These are phyloP conservation scores for Exophiala calicioides DNA, from an alignment of 2,329 filamentous ascomycete species.

Conservation along the genomic window DNA sequence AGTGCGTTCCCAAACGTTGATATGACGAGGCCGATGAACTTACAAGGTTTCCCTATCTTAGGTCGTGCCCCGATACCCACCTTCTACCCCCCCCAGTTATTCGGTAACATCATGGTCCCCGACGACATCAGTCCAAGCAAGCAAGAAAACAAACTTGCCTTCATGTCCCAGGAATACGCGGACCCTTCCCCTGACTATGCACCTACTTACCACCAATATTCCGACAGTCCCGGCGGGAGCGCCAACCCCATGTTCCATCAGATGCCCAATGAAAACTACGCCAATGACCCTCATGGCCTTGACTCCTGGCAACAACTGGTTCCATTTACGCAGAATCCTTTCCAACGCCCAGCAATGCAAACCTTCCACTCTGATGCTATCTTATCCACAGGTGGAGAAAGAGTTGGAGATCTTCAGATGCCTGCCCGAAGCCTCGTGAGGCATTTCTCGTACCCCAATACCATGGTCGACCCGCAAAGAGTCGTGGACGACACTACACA, in stretches of 20 bases:
- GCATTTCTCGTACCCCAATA: slow-evolving; percentile 9
- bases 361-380: slow-evolving; percentile 12
- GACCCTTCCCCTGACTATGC: background rate
- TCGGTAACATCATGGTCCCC: slow-evolving; percentile 20
- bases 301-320: background rate
- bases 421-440: background rate
- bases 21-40: slow-evolving; percentile 10
- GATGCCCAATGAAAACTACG: background rate
- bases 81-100: slow-evolving; percentile 2
- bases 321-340: slow-evolving; percentile 1
- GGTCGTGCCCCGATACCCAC: slow-evolving; percentile 10
- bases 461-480: background rate
- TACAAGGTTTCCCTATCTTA: slow-evolving; percentile 15
- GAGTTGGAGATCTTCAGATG: background rate
- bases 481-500: background rate
- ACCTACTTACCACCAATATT: slow-evolving; percentile 4
- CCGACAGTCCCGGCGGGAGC: slow-evolving; percentile 1
- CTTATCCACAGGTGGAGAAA: slow-evolving; percentile 2
- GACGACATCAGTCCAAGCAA: slow-evolving; percentile 30
- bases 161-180: slow-evolving; percentile 13
- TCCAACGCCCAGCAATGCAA: slow-evolving; percentile 8
- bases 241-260: slow-evolving; percentile 2
- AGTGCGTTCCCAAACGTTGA: slow-evolving; percentile 13
- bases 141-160: slow-evolving; percentile 28
- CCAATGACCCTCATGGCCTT: background rate